Evolutionary conservation across 2,329 filamentous ascomycete genomes (phyloP).

Genomic region (Tolypocladium endophyticum): DNA sequence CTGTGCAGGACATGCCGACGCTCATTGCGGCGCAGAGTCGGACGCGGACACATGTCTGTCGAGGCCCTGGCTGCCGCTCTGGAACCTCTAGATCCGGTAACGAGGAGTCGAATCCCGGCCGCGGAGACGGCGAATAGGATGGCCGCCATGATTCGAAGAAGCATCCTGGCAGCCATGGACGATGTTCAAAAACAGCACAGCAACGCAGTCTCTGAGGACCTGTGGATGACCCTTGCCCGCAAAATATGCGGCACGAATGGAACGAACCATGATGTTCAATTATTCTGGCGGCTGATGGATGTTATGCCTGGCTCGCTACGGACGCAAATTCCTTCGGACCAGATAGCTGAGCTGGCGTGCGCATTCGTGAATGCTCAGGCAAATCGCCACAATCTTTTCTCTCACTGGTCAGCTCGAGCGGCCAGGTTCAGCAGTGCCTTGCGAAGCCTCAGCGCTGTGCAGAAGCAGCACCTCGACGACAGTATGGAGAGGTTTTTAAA

Average conservation of each 20-base stretch:
- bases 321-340: slow-evolving; percentile 3
- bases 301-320: slow-evolving; percentile 8
- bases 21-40: slow-evolving; percentile 6
- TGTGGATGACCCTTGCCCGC: slow-evolving; percentile 9
- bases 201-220: slow-evolving; percentile 1
- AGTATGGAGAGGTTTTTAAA: slow-evolving; percentile 5
- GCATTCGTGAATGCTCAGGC: slow-evolving; percentile 9
- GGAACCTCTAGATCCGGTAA: slow-evolving; percentile 10
- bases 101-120: slow-evolving; percentile 5
- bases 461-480: slow-evolving; percentile 4
- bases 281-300: slow-evolving; percentile 8
- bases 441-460: slow-evolving; percentile 2
- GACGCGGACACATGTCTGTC: slow-evolving; percentile 5
- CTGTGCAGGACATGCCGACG: slow-evolving; percentile 5
- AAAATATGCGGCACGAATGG: slow-evolving; percentile 5
- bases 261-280: slow-evolving; percentile 7
- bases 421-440: slow-evolving; percentile 9
- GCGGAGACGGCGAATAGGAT: slow-evolving; percentile 6
- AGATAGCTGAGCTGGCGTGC: slow-evolving; percentile 5
- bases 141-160: slow-evolving; percentile 9
- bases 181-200: slow-evolving; percentile 2
- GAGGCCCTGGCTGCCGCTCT: slow-evolving; percentile 5
- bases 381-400: slow-evolving; percentile 6
- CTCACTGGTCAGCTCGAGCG: slow-evolving; percentile 7
- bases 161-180: slow-evolving; percentile 7